Evolutionary conservation across 2,329 filamentous ascomycete genomes (phyloP), one percentile per base, ranked within the genome.

Genomic region (Scytalidium lignicola): DNA sequence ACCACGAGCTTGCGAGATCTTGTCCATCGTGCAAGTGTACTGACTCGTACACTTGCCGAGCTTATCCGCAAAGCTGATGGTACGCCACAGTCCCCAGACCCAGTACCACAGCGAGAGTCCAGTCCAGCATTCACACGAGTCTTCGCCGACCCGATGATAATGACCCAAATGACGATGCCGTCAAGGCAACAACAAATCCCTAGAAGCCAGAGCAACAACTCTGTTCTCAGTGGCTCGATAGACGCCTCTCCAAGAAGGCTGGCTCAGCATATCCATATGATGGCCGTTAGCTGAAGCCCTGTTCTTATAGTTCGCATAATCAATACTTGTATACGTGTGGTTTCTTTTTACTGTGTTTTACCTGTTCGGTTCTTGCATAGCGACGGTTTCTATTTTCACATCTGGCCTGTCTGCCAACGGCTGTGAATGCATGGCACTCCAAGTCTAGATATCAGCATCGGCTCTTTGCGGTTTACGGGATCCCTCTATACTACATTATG

Each of bases 41-140:
- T 86, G 28, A 75, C 78, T 22, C 80, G 84, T 55, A 69, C 71
- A 3, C 67, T 86, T 19, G 80, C 80, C 0, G 80, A 85, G 48
- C 64, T 80, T 4, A 71, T 86, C 43, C 78, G 82, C 43, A 74
- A 73, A 46, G 78, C 74, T 37, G 82, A 86, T 57, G 58, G 79
- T 22, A 70, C 80, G 44, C 77, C 76, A 0, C 73, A 75, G 52
- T 83, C 76, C 58, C 80, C 80, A 2, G 71, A 70, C 8, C 74
- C 75, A 2, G 70, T 67, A 39, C 70, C 71, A 21, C 70, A 72
- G 17, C 67, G 70, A 29, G 78, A 82, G 46, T 81, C 78, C 2
- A 85, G 80, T 58, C 82, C 82, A n/a, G 82, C 82, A 1, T 86
- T 86, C 54, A 85, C 80, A 2, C 71, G 79, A 20, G 80, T 86